Percentiles rank a stretch among this genome's conserved stretches.
Evolutionary conservation across 2,329 filamentous ascomycete genomes (phyloP).

Genomic region (Chaetomiaceae sp.): DNA sequence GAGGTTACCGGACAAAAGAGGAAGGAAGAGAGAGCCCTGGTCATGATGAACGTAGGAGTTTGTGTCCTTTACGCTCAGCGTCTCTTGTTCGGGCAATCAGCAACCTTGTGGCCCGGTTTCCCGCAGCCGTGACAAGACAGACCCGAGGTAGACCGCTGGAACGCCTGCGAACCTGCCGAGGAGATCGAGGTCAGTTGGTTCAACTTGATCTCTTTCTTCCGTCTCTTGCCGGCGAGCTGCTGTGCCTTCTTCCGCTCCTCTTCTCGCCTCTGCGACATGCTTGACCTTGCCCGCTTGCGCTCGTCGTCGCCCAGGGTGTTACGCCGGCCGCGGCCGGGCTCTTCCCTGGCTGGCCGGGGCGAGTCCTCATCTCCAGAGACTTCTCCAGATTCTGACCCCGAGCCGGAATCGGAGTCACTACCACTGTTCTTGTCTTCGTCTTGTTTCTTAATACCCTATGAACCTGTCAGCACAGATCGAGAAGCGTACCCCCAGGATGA

Average conservation of each 20-base stretch:
- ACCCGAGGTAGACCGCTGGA: slow-evolving; percentile 28
- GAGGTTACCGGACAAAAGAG: background rate
- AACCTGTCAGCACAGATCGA: slow-evolving; percentile 4
- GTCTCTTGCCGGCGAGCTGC: slow-evolving; percentile 53
- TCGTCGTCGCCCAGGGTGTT: slow-evolving; percentile 1
- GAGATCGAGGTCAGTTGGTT: slow-evolving; percentile 61
- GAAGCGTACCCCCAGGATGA: background rate
- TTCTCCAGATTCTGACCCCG: slow-evolving; percentile 34
- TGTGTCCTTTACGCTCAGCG: slow-evolving; percentile 13
- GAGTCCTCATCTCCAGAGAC: slow-evolving; percentile 31
- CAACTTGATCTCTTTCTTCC: slow-evolving; percentile 63
- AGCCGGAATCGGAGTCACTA: slow-evolving; percentile 15
- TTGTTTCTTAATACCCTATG: slow-evolving; percentile 6
- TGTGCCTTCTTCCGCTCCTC: slow-evolving; percentile 43
- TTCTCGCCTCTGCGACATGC: slow-evolving; percentile 38
- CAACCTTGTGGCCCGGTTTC: slow-evolving; percentile 54
- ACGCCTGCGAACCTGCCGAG: slow-evolving; percentile 23
- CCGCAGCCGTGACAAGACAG: slow-evolving; percentile 58
- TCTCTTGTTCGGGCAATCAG: slow-evolving; percentile 46
- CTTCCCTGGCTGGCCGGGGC: slow-evolving; percentile 1
- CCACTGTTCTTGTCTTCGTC: slow-evolving; percentile 8
- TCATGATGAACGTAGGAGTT: slow-evolving; percentile 2
- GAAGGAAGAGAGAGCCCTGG: too few species aligned
- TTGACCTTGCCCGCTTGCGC: slow-evolving; percentile 20
- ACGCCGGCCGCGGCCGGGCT: slow-evolving; percentile 26